Conservation (phyloP, 352 stramenopile genomes). For the Pythium rhizo-oryzae region DNA sequence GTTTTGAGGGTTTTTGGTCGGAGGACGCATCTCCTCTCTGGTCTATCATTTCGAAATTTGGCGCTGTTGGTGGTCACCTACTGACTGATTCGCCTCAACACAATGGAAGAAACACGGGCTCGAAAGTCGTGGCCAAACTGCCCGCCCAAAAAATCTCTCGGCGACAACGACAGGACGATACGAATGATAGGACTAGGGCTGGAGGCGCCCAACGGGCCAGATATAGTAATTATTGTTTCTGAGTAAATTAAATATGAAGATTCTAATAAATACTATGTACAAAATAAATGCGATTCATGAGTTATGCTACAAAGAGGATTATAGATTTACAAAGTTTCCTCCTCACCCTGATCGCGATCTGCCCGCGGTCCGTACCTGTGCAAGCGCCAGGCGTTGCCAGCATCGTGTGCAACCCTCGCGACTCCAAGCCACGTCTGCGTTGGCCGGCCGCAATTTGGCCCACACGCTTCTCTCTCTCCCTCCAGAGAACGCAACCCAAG, state of each 20-base stretch:
- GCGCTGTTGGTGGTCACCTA: not conserved
- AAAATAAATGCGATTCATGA: not conserved
- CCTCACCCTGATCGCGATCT: not conserved
- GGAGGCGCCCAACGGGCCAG: not conserved
- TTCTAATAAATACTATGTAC: too few relatives aligned
- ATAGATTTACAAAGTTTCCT: not conserved
- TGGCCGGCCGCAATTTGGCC: too few relatives aligned
- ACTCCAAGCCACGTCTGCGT: not conserved
- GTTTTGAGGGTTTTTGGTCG: too few relatives aligned
- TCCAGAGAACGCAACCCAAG: not conserved
- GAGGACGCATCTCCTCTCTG: not conserved
- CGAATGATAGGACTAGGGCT: not conserved
- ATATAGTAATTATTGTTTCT: too few relatives aligned
- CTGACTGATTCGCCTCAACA: not conserved
- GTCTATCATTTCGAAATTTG: not conserved
- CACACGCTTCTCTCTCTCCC: not conserved
- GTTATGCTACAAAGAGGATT: not conserved
- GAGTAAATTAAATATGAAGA: too few relatives aligned
- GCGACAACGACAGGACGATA: not conserved
- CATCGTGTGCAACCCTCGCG: not conserved
- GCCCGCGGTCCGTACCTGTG: conserved; percentile 9
- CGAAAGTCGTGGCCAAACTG: too few relatives aligned
- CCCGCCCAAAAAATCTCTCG: not conserved
- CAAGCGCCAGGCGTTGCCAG: not conserved
- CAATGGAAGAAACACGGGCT: not conserved